A percentile compares a stretch with the other conserved stretches of the same genome.
phyloP scores from a whole-genome alignment of 2,329 filamentous ascomycete species.

The Hypoxylon sp. region DNA sequence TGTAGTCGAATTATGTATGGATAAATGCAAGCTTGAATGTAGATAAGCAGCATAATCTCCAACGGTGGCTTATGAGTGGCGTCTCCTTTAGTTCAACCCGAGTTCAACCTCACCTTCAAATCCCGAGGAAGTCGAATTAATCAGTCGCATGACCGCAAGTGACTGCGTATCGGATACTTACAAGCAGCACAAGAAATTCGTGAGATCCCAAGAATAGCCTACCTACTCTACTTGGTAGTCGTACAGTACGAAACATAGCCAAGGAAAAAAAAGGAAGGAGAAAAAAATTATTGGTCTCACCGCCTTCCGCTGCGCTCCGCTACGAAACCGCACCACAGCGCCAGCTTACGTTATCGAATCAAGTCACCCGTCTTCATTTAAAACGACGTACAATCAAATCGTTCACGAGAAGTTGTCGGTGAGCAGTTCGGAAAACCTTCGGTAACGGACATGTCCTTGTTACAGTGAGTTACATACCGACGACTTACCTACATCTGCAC shows the following conservation, averaged over 20 bases:
- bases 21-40: slow-evolving; percentile 17
- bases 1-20: not conserved
- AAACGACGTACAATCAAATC: slow-evolving; percentile 16
- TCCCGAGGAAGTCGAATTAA: slow-evolving; percentile 20
- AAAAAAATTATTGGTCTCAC: slow-evolving; percentile 26
- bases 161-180: slow-evolving; percentile 25
- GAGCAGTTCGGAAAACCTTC: slow-evolving; percentile 18
- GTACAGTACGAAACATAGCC: slow-evolving; percentile 15
- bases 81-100: slow-evolving; percentile 9
- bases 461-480: slow-evolving; percentile 38
- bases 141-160: slow-evolving; percentile 34
- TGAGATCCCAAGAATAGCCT: slow-evolving; percentile 33
- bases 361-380: not conserved
- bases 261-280: slow-evolving; percentile 6
- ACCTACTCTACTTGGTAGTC: slow-evolving; percentile 15
- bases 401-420: slow-evolving; percentile 9
- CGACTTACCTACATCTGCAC: slow-evolving; percentile 7
- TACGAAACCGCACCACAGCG: slow-evolving; percentile 20
- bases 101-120: slow-evolving; percentile 7
- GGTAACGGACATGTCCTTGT: slow-evolving; percentile 34
- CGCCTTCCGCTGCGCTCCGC: slow-evolving; percentile 21
- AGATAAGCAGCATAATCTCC: slow-evolving; percentile 23
- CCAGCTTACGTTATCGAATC: slow-evolving; percentile 42
- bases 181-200: slow-evolving; percentile 15
- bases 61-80: slow-evolving; percentile 27